Conservation (phyloP, 495 filamentous ascomycete species). For the Penicillium maclennaniae region DNA sequence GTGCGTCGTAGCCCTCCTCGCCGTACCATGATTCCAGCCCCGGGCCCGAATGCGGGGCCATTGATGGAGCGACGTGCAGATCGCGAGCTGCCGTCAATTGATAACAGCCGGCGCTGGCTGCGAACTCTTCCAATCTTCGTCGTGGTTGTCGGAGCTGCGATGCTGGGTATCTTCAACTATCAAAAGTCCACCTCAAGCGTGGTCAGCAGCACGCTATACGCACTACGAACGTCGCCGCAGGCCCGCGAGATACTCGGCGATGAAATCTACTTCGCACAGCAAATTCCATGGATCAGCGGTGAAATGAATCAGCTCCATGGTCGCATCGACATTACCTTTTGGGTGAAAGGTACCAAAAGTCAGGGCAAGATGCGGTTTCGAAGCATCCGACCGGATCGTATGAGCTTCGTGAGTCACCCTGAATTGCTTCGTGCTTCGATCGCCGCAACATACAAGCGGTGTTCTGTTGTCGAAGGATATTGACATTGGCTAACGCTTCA, state of each 20-base stretch:
- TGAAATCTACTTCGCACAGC: constrained; percentile 84
- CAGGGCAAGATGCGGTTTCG: constrained; percentile 76
- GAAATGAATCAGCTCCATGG: constrained; percentile 94
- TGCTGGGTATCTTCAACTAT: constrained; percentile 95
- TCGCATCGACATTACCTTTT: constrained; percentile 79
- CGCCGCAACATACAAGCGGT: not conserved
- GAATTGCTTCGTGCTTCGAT: not conserved
- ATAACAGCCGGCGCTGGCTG: constrained; percentile 42
- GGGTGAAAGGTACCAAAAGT: constrained; percentile 76
- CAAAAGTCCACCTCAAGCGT: constrained; percentile 83
- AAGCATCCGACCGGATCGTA: constrained; percentile 66
- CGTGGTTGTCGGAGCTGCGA: constrained; percentile 56
- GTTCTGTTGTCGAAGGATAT: not conserved
- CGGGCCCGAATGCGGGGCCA: constrained; percentile 54
- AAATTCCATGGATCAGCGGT: constrained; percentile 90
- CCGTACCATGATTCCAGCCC: constrained; percentile 48
- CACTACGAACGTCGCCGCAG: constrained; percentile 71
- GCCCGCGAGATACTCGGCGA: constrained; percentile 79
- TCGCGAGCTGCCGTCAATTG: constrained; percentile 63
- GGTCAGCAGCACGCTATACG: constrained; percentile 81
- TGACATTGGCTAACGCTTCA: not conserved
- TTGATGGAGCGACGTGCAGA: constrained; percentile 77
- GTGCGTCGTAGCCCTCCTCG: constrained; percentile 21
- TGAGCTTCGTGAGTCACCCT: constrained; percentile 62
- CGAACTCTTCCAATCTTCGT: constrained; percentile 56